phyloP scores from a whole-genome alignment of 78 protist genomes.

The Speleostelium caveatum region DNA sequence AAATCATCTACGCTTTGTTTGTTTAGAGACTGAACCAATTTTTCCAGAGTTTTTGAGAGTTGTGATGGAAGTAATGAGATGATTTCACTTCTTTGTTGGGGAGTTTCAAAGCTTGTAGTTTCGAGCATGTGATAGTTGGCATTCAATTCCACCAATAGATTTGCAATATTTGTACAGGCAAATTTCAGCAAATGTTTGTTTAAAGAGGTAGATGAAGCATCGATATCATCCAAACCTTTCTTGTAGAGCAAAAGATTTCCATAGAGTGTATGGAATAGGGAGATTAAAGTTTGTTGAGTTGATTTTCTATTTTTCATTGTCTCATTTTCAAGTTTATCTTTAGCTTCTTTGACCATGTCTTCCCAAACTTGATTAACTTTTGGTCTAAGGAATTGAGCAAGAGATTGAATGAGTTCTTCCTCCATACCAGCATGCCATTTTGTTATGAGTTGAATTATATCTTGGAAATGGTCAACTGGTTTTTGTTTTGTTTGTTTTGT shows the following conservation, averaged over 20 bases:
- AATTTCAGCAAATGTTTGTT: conserved; percentile 64
- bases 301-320: conserved; percentile 40
- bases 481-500: not conserved
- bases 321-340: conserved; percentile 55
- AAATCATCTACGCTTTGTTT: conserved; percentile 48
- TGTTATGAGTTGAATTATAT: conserved; percentile 37
- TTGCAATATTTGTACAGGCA: conserved; percentile 14
- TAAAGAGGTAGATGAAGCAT: not conserved
- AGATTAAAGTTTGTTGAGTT: conserved; percentile 13
- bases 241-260: conserved; percentile 23
- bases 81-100: conserved; percentile 19
- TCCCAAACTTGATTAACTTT: conserved; percentile 57
- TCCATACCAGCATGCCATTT: conserved; percentile 72
- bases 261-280: conserved; percentile 28
- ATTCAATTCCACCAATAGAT: conserved; percentile 48
- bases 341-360: conserved; percentile 49
- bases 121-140: conserved; percentile 57
- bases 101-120: conserved; percentile 18
- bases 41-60: conserved; percentile 21
- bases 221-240: conserved; percentile 58
- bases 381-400: conserved; percentile 70
- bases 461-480: conserved; percentile 63
- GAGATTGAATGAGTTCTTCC: conserved; percentile 50
- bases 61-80: conserved; percentile 30
- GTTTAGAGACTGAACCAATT: conserved; percentile 31